Evolutionary conservation across 208 protist genomes (phyloP).

Genomic region (Crithidia thermophila): DNA sequence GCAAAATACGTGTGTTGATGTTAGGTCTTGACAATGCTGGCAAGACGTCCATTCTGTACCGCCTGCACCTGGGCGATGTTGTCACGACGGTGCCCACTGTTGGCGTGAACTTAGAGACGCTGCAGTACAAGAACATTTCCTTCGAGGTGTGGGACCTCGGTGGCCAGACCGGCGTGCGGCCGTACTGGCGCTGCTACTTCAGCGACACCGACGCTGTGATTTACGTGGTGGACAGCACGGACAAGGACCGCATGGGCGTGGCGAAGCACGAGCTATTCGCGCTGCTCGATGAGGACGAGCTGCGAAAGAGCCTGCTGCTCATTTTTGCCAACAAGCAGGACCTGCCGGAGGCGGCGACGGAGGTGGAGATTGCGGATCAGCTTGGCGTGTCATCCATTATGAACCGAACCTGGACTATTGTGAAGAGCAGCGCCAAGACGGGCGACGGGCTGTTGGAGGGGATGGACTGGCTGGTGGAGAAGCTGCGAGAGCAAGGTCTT

Average conservation of each 20-base stretch:
- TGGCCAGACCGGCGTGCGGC: slow-evolving; percentile 96
- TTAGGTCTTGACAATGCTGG: slow-evolving; percentile 96
- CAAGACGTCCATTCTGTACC: slow-evolving; percentile 99
- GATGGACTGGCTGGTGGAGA: slow-evolving; percentile 95
- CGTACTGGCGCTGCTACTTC: slow-evolving; percentile 98
- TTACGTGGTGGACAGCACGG: slow-evolving; percentile 95
- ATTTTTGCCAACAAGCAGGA: slow-evolving; percentile 98
- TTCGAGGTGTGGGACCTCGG: slow-evolving; percentile 99
- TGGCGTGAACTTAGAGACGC: slow-evolving; percentile 97
- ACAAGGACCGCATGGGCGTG: slow-evolving; percentile 91
- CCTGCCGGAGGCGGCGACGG: slow-evolving; percentile 65
- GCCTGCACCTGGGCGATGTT: slow-evolving; percentile 97
- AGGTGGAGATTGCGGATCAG: slow-evolving; percentile 71
- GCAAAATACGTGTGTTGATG: slow-evolving; percentile 94
- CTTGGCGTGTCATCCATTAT: slow-evolving; percentile 86
- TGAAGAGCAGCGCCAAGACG: slow-evolving; percentile 94
- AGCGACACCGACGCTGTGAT: slow-evolving; percentile 95
- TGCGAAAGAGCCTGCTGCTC: slow-evolving; percentile 87
- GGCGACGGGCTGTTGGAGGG: slow-evolving; percentile 94
- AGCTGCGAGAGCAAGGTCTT: slow-evolving; percentile 64
- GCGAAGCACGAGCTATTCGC: slow-evolving; percentile 88
- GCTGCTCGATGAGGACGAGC: slow-evolving; percentile 89
- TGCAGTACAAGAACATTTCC: slow-evolving; percentile 98
- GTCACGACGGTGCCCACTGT: slow-evolving; percentile 98
- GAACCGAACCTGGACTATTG: slow-evolving; percentile 94